phyloP scores from a whole-genome alignment of 441 rosid species.

The Geranium incanum region DNA sequence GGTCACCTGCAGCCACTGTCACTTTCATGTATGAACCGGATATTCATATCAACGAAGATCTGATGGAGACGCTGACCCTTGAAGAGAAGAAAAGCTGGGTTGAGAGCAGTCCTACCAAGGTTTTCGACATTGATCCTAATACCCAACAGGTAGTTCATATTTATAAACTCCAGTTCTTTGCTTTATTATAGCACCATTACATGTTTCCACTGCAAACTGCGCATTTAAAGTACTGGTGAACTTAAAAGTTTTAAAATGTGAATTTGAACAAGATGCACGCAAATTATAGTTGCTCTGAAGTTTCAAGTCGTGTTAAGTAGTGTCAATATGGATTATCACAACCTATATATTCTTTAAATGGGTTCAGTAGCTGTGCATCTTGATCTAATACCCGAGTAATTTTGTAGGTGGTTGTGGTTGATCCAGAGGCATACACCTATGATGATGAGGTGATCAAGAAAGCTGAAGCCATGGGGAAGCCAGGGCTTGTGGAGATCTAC shows the following conservation, averaged over 20 bases:
- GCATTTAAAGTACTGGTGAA: not conserved
- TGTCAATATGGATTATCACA: not conserved
- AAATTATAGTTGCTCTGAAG: not conserved
- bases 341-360: not conserved
- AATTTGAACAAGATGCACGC: not conserved
- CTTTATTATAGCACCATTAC: not conserved
- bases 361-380: not conserved
- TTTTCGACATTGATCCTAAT: slow-evolving; percentile 54
- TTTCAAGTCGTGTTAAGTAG: not conserved
- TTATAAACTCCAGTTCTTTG: not conserved
- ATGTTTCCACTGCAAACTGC: not conserved
- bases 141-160: slow-evolving; percentile 50
- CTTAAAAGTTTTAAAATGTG: not conserved
- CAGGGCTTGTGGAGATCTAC: slow-evolving; percentile 72
- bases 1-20: slow-evolving; percentile 97
- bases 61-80: slow-evolving; percentile 68
- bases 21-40: slow-evolving; percentile 92
- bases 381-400: not conserved
- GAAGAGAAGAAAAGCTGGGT: slow-evolving; percentile 64
- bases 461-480: slow-evolving; percentile 83
- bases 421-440: slow-evolving; percentile 78
- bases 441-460: slow-evolving; percentile 88
- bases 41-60: slow-evolving; percentile 70
- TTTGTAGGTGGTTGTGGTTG: slow-evolving; percentile 61
- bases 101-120: slow-evolving; percentile 84